These are phyloP conservation scores for Scenedesmus sp. DNA, from an alignment of 163 green algal genomes.

Conservation along the genomic window DNA sequence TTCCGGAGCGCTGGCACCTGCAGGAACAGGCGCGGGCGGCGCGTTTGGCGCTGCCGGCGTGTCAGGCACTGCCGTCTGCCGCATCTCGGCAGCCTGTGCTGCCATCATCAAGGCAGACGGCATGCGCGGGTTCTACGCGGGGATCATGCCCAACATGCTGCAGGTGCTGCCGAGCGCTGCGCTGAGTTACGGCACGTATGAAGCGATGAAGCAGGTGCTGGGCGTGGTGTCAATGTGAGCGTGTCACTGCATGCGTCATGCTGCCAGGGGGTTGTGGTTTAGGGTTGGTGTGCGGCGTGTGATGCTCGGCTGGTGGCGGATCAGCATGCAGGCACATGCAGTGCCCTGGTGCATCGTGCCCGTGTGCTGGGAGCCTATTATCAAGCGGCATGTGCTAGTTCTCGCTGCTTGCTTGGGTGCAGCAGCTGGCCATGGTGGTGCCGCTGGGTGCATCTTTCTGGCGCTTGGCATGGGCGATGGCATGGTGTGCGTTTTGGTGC, in stretches of 20 bases:
- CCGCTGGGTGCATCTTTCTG: too few species aligned
- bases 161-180: slow-evolving; percentile 80
- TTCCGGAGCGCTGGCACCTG: not conserved
- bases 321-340: too few species aligned
- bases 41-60: not conserved
- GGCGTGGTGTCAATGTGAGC: slow-evolving; percentile 6
- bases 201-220: slow-evolving; percentile 63
- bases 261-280: not conserved
- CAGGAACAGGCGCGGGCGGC: not conserved
- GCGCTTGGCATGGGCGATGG: too few species aligned
- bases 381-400: too few species aligned
- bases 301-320: too few species aligned
- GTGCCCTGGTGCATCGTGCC: too few species aligned
- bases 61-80: slow-evolving; percentile 6
- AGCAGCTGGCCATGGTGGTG: too few species aligned
- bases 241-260: not conserved
- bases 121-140: slow-evolving; percentile 77
- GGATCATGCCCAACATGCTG: slow-evolving; percentile 73
- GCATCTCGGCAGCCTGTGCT: slow-evolving; percentile 52
- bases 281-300: not conserved
- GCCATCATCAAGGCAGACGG: slow-evolving; percentile 68
- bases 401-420: too few species aligned
- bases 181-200: slow-evolving; percentile 74
- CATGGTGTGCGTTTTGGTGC: too few species aligned
- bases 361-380: too few species aligned